phyloP scores from a whole-genome alignment of 164 flowering plant genomes.

The Piper betle region DNA sequence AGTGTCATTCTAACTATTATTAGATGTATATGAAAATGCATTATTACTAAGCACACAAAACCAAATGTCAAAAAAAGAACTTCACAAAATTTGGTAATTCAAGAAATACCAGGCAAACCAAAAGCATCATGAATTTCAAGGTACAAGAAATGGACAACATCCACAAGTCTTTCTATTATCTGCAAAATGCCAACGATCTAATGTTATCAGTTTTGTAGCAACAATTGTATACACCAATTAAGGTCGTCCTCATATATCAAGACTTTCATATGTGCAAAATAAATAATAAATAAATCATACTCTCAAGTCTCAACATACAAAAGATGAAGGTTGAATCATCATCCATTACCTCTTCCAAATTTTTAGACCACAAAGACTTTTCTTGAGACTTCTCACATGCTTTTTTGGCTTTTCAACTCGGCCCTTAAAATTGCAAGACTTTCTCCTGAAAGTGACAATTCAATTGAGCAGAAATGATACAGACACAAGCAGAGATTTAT shows the following conservation, averaged over 20 bases:
- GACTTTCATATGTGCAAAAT: not conserved
- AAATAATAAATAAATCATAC: not conserved
- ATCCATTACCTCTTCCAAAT: constrained; percentile 77
- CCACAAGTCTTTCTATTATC: constrained; percentile 98
- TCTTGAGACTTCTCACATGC: constrained; percentile 77
- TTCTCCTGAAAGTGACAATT: constrained; percentile 42
- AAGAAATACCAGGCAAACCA: constrained; percentile 53
- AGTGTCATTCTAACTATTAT: too few species aligned
- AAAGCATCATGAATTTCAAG: constrained; percentile 74
- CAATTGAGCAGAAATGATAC: not conserved
- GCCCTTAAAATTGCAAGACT: constrained; percentile 67
- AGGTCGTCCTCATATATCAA: too few species aligned
- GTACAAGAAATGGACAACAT: constrained; percentile 70
- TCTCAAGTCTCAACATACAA: too few species aligned
- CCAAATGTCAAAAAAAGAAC: not conserved
- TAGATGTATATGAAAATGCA: constrained; percentile 8
- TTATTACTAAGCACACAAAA: constrained; percentile 3
- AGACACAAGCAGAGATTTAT: too few species aligned
- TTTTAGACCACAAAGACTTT: constrained; percentile 94
- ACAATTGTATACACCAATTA: too few species aligned
- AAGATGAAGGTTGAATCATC: constrained; percentile 4
- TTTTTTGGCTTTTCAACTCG: constrained; percentile 87
- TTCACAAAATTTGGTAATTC: not conserved
- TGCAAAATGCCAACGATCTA: constrained; percentile 11
- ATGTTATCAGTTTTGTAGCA: too few species aligned